phyloP scores from a whole-genome alignment of 2,329 filamentous ascomycete genomes.

The Colletotrichum shisoi region DNA sequence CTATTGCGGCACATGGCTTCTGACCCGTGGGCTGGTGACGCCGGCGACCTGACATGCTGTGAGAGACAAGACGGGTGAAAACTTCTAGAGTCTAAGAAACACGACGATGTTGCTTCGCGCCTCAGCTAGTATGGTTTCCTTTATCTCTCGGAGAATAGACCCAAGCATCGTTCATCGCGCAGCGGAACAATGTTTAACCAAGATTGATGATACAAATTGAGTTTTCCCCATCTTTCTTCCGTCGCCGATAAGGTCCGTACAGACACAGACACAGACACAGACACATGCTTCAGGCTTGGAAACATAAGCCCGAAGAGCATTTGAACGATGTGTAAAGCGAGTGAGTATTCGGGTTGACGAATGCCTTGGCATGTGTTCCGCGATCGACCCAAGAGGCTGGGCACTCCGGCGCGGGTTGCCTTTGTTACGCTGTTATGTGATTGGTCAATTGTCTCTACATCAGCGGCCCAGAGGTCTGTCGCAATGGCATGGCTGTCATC shows the following conservation, averaged over 20 bases:
- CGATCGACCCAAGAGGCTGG: background rate
- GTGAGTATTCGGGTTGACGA: background rate
- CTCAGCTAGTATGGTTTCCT: no score
- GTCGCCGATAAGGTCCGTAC: background rate
- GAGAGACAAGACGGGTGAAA: no score
- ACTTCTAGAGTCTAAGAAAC: background rate
- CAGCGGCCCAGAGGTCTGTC: conserved; percentile 20
- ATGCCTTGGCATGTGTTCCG: background rate
- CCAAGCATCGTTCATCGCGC: no score
- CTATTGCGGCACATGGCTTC: background rate
- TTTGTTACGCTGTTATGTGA: conserved; percentile 6
- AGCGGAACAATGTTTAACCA: no score
- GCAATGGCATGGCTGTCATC: conserved; percentile 39
- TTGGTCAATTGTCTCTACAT: conserved; percentile 18
- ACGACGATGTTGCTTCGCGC: no score
- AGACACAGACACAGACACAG: background rate
- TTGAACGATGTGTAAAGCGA: background rate
- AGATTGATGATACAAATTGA: background rate
- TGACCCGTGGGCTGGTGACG: background rate
- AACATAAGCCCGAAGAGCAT: background rate
- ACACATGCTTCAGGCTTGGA: background rate
- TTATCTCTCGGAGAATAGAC: background rate
- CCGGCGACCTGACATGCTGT: background rate
- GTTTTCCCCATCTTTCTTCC: background rate
- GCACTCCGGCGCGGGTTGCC: conserved; percentile 14